Conservation (phyloP, 192 early-diverging fungal genomes). For the Entomortierella beljakovae region DNA sequence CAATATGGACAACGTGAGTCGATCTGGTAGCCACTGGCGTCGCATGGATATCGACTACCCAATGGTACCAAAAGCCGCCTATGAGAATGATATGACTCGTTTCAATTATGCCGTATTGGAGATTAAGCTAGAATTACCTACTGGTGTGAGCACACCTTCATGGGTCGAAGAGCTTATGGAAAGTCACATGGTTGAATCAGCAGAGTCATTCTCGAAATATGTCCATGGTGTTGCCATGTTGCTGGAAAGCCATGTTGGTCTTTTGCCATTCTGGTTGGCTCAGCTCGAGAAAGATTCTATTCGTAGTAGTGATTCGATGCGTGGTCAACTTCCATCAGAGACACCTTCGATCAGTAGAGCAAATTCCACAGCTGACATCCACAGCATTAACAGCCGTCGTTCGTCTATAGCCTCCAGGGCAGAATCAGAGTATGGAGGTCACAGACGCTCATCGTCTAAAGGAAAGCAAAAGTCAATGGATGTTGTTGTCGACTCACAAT, state of each 20-base stretch:
- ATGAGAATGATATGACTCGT: constrained; percentile 82
- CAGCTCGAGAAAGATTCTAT: constrained; percentile 42
- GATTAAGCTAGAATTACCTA: constrained; percentile 81
- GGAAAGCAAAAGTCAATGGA: constrained; percentile 48
- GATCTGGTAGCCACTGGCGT: constrained; percentile 92
- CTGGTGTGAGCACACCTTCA: constrained; percentile 72
- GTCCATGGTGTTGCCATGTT: constrained; percentile 84
- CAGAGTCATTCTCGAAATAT: constrained; percentile 90
- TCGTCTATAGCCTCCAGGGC: constrained; percentile 39
- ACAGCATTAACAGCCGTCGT: constrained; percentile 47
- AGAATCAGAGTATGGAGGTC: constrained; percentile 30
- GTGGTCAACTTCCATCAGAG: constrained; percentile 35
- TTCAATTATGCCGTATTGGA: constrained; percentile 98
- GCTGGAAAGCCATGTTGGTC: constrained; percentile 68
- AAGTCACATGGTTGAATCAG: constrained; percentile 80
- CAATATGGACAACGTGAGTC: constrained; percentile 72
- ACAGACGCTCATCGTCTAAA: constrained; percentile 32
- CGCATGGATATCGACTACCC: constrained; percentile 79
- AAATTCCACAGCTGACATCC: constrained; percentile 37
- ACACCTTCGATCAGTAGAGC: constrained; percentile 42
- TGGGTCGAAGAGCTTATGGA: constrained; percentile 84
- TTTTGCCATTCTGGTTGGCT: constrained; percentile 72
- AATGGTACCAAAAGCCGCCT: constrained; percentile 77
- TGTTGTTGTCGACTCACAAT: constrained; percentile 34
- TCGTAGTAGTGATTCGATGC: constrained; percentile 39